Evolutionary conservation across 352 stramenopile species (phyloP), one percentile per base, ranked within the genome.

Genomic region (Hyphochytrium catenoides): DNA sequence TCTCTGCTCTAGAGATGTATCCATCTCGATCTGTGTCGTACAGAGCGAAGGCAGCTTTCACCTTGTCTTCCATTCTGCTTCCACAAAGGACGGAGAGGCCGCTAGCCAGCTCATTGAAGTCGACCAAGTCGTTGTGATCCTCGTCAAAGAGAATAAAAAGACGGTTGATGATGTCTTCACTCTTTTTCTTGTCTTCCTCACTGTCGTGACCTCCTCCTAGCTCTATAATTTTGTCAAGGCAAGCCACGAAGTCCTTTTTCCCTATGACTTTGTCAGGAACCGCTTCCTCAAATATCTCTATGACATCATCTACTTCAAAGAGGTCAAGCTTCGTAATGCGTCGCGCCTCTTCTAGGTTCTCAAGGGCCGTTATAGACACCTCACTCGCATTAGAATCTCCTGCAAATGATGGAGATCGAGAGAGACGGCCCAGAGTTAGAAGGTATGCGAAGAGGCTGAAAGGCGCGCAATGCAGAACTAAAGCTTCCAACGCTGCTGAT

Each of bases 251-350:
- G 26, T 62, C 63, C 3, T 59, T 56, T 36, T 77, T 81, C 17
- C 46, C 72, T 22, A 87, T 41, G 40, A 78, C 63, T 2, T 66
- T 67, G 0, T 60, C 76, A 15, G 70, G 68, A 17, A 67, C 65
- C 8, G 65, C 68, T 30, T 84, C 70, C 0, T 64, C 65, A 39
- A 87, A 81, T 36, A 83, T 78, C 45, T 84, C 67, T 26, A 87
- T 63, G 27, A 87, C 45, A 30, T 87, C 72, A 44, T 78, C 77
- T 17, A 83, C 64, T 45, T 75, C 62, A 54, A 81, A 85, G 9
- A 61, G 57, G 41, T 79, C 66, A 21, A 87, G 47, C 41, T 82
- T 79, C 11, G 83, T 54, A 22, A 86, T 36, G n/a, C 57, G 48
- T 1, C 69, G 62, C 7, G 38, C 38, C 3, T 43, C 14, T 0